A percentile compares a stretch with the other conserved stretches of the same genome.
Conservation (phyloP, 352 stramenopile genomes). For the Phytophthora boehmeriae region DNA sequence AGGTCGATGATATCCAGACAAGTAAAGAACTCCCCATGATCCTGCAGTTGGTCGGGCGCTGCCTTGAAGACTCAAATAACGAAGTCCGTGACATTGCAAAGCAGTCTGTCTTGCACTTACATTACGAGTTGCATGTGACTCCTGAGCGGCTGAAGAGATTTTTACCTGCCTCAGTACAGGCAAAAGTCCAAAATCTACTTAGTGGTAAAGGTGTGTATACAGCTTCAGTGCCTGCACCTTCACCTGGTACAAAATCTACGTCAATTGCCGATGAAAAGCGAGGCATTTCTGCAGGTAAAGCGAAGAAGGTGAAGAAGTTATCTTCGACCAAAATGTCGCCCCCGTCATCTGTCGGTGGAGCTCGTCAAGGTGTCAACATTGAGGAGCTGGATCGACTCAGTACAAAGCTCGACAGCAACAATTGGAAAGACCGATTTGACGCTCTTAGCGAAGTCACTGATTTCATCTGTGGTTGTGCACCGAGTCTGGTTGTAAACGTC, state of each 20-base stretch:
- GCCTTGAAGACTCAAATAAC: constrained; percentile 78
- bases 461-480: constrained; percentile 37
- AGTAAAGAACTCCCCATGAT: constrained; percentile 51
- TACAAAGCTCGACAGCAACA: constrained; percentile 64
- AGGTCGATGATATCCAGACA: constrained; percentile 37
- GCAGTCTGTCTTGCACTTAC: constrained; percentile 60
- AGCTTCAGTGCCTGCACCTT: constrained; percentile 10
- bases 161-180: constrained; percentile 42
- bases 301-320: constrained; percentile 18
- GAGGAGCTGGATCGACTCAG: constrained; percentile 48
- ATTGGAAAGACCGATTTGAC: constrained; percentile 84
- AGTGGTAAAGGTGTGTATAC: constrained; percentile 30
- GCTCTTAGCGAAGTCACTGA: constrained; percentile 47
- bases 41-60: constrained; percentile 57
- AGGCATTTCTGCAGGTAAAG: not conserved
- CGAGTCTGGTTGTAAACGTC: constrained; percentile 30
- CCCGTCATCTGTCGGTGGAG: constrained; percentile 21
- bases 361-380: constrained; percentile 37
- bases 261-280: constrained; percentile 13
- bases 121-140: constrained; percentile 44
- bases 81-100: constrained; percentile 76
- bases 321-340: constrained; percentile 18
- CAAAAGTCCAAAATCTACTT: constrained; percentile 59
- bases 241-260: constrained; percentile 2
- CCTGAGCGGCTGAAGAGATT: constrained; percentile 58